phyloP scores from a whole-genome alignment of 108 stramenopile species.

The Parietichytrium sp. region DNA sequence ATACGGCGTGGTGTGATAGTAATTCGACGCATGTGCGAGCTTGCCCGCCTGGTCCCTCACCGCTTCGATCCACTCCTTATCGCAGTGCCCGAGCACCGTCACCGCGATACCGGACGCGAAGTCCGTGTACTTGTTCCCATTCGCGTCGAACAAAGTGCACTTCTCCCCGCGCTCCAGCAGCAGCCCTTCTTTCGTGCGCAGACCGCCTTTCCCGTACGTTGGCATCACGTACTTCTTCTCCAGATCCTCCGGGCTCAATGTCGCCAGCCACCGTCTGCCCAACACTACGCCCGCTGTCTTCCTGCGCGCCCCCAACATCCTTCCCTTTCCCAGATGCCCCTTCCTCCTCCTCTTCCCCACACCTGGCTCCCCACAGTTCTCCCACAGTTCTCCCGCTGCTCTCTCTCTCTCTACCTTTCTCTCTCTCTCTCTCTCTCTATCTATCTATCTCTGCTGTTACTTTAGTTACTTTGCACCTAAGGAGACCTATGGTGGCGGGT shows the following conservation, averaged over 20 bases:
- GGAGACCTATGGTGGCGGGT: no score
- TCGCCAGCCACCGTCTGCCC: no score
- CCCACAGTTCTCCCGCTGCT: no score
- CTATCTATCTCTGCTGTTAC: no score
- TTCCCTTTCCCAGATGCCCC: no score
- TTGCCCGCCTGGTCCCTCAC: constrained; percentile 78
- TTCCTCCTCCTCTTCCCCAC: no score
- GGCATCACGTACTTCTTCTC: constrained; percentile 31
- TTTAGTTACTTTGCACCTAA: no score
- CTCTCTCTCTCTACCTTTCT: no score
- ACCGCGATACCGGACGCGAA: constrained; percentile 94
- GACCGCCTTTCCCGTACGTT: background rate
- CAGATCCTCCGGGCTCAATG: background rate
- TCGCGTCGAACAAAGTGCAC: constrained; percentile 70
- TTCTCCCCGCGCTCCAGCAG: constrained; percentile 69
- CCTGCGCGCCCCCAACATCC: no score
- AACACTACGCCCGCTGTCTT: no score
- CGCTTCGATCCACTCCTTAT: constrained; percentile 72
- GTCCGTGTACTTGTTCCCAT: constrained; percentile 85
- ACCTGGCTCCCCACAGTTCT: no score
- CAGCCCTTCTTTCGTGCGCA: constrained; percentile 32
- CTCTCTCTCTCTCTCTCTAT: no score
- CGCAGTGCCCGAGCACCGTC: constrained; percentile 86
- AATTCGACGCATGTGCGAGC: constrained; percentile 85
- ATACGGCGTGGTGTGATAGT: constrained; percentile 86